Percentiles rank a stretch among this genome's conserved stretches.
Evolutionary conservation across 108 stramenopile species (phyloP).

Genomic region (Discostella pseudostelligera): DNA sequence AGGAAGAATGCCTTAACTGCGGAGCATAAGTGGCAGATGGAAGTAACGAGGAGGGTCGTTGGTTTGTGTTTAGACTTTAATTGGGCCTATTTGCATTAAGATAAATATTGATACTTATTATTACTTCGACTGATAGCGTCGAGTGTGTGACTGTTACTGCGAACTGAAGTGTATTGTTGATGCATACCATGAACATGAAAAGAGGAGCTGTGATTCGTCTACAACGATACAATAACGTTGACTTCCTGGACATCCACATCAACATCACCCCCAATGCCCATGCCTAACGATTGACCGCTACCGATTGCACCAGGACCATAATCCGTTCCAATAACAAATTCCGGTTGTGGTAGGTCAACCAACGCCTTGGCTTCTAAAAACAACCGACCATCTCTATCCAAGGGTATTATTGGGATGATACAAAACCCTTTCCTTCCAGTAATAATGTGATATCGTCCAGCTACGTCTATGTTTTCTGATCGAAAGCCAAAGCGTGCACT

Average conservation of each 20-base stretch:
- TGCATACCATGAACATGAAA: too few species aligned
- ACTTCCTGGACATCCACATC: conserved; percentile 43
- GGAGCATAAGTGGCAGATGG: conserved; percentile 79
- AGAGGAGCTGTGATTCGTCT: too few species aligned
- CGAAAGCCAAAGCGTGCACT: conserved; percentile 42
- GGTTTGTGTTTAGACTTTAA: too few species aligned
- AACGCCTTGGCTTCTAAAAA: conserved; percentile 38
- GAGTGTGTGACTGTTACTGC: not conserved
- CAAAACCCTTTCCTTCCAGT: conserved; percentile 27
- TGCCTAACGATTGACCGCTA: conserved; percentile 20
- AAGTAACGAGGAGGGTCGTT: not conserved
- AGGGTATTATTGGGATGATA: conserved; percentile 31
- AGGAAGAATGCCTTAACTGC: conserved; percentile 87
- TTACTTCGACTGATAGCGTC: too few species aligned
- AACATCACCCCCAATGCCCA: conserved; percentile 40
- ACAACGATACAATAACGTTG: conserved; percentile 31
- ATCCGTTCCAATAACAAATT: conserved; percentile 42
- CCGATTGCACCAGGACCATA: conserved; percentile 10
- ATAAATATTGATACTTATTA: too few species aligned
- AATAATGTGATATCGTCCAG: conserved; percentile 5
- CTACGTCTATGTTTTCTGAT: conserved; percentile 23
- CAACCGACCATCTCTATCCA: conserved; percentile 42
- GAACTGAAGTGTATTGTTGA: conserved; percentile 2
- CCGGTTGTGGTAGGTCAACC: conserved; percentile 42
- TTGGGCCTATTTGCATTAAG: too few species aligned